Evolutionary conservation across 192 early-diverging fungal species (phyloP), one percentile per base, ranked within the genome.

Genomic region (Gaertneriomyces sp.): DNA sequence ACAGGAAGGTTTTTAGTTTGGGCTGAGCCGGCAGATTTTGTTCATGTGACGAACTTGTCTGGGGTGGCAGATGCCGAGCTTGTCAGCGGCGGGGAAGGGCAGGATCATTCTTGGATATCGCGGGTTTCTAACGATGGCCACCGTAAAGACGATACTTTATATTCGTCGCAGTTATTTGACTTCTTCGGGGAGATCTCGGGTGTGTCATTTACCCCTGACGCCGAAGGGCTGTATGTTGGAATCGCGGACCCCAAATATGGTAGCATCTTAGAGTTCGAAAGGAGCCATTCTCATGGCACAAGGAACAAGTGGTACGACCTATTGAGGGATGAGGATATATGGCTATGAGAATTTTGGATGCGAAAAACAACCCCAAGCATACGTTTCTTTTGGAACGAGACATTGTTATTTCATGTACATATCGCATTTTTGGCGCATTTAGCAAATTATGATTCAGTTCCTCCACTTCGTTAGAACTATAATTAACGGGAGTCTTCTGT

Each of bases 111-210:
- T 10, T 17, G 54, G 19, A 3, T 49, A 12, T 49, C 47, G 1
- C 33, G 47, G 47, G 1, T n/a, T 11, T 46, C 40, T 1, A n/a
- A 14, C 67, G 16, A 42, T 50, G 40, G 17, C 51, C 67, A 70
- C 10, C 47, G 17, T 3, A 11, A 66, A 43, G 9, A 70, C 8
- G 57, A 44, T 63, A 39, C 19, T 67, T 51, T 42, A 74, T 75
- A 42, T 39, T 39, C 20, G 12, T 38, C 54, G 20, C 88, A 89
- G 74, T 74, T 82, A 4, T 74, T 89, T 49, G 88, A 89, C 65
- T 81, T 89, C 58, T 88, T 88, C 77, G 88, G 88, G 8, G 87
- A 89, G 52, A 84, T 89, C 61, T 70, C 85, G 1, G 88, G 88
- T 4, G 73, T 86, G n/a, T 45, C 68, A 52, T 81, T 88, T 46